Evolutionary conservation across 495 filamentous ascomycete species (phyloP).

Genomic region (Aspergillus sclerotioniger): DNA sequence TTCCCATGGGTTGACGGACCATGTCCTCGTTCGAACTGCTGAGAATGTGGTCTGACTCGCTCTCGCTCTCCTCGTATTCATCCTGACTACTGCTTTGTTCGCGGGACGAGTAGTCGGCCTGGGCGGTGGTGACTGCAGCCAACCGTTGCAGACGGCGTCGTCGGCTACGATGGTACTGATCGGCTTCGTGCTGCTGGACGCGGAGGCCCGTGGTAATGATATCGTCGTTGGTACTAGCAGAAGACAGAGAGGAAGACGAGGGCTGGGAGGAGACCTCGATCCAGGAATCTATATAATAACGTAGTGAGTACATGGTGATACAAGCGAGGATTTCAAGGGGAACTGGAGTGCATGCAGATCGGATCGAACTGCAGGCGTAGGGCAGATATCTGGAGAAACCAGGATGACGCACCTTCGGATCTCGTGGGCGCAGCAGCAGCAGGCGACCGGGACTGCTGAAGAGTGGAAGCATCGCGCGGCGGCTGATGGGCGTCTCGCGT

Average conservation of each 20-base stretch:
- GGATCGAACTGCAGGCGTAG: slow-evolving; percentile 14
- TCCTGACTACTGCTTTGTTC: slow-evolving; percentile 74
- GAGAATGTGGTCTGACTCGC: slow-evolving; percentile 78
- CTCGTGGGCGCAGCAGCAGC: slow-evolving; percentile 40
- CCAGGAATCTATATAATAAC: slow-evolving; percentile 81
- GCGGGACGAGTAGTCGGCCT: slow-evolving; percentile 47
- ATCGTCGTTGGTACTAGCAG: slow-evolving; percentile 70
- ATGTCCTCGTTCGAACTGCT: slow-evolving; percentile 83
- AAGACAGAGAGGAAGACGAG: slow-evolving; percentile 88
- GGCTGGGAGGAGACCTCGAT: slow-evolving; percentile 92
- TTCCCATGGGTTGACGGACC: slow-evolving; percentile 27
- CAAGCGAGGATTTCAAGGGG: slow-evolving; percentile 12
- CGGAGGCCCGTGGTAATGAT: slow-evolving; percentile 82
- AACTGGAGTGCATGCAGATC: slow-evolving; percentile 19
- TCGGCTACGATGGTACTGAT: slow-evolving; percentile 45
- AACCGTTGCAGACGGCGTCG: slow-evolving; percentile 54
- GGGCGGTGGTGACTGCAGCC: slow-evolving; percentile 43
- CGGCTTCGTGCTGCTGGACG: slow-evolving; percentile 55
- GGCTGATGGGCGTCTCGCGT: slow-evolving; percentile 40
- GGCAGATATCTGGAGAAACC: slow-evolving; percentile 21
- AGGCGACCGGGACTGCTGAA: slow-evolving; percentile 35
- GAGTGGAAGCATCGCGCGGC: slow-evolving; percentile 11
- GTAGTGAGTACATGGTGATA: slow-evolving; percentile 54
- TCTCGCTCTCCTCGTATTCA: slow-evolving; percentile 85
- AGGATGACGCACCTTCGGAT: slow-evolving; percentile 45